phyloP scores from a whole-genome alignment of 148 eudicot species.

The Vaccinium darrowii region DNA sequence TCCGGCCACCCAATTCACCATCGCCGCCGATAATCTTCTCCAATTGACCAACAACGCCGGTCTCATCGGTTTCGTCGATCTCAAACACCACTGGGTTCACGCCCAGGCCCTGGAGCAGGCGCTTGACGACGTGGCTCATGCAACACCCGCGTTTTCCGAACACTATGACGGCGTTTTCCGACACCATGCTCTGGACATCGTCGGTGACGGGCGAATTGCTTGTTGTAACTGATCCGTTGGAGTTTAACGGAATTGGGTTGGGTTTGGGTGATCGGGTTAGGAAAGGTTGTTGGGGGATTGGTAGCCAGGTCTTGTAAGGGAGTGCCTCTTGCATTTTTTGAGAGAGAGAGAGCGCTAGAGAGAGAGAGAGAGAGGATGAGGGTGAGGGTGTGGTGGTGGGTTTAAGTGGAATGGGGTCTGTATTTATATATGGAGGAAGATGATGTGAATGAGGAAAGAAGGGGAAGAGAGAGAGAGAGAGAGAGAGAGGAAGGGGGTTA shows the following conservation, averaged over 20 bases:
- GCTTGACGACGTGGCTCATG: slow-evolving; percentile 56
- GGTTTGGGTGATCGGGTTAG: not conserved
- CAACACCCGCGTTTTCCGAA: slow-evolving; percentile 53
- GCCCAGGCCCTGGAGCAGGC: slow-evolving; percentile 48
- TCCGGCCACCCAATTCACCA: not conserved
- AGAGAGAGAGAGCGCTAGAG: not conserved
- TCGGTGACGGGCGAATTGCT: not conserved
- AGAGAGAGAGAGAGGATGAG: slow-evolving; percentile 11
- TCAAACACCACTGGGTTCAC: slow-evolving; percentile 53
- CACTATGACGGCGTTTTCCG: slow-evolving; percentile 49
- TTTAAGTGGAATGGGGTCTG: not conserved
- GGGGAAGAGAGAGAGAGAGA: not conserved
- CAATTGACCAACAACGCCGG: slow-evolving; percentile 27
- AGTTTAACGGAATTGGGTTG: not conserved
- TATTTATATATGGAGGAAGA: not conserved
- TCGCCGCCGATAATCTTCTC: slow-evolving; percentile 4
- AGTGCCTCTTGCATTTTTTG: slow-evolving; percentile 37
- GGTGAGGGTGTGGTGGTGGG: not conserved
- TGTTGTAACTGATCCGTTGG: not conserved
- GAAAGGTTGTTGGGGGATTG: not conserved
- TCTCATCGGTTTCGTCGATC: slow-evolving; percentile 41
- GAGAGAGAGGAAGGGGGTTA: not conserved
- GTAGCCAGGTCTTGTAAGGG: slow-evolving; percentile 34
- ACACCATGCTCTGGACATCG: slow-evolving; percentile 27
- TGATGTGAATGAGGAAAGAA: not conserved